Conservation (phyloP, 345 rosid genomes). For the Dovyalis caffra region DNA sequence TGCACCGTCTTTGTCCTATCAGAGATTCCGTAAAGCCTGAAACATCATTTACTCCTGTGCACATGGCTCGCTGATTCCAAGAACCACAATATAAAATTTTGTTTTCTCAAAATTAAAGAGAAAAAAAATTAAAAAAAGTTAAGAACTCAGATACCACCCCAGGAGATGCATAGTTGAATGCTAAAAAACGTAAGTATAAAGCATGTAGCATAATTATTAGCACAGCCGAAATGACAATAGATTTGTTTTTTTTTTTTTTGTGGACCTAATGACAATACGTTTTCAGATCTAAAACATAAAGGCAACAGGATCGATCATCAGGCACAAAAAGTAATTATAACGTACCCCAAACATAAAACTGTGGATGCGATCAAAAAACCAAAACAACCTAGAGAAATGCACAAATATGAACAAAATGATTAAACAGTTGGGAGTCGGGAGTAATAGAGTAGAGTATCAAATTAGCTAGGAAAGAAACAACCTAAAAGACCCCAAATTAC, state of each 20-base stretch:
- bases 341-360: neutral
- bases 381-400: neutral
- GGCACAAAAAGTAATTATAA: neutral
- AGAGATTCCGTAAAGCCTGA: neutral
- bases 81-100: neutral
- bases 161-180: neutral
- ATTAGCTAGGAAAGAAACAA: neutral
- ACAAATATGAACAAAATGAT: too few relatives aligned
- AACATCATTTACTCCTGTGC: constrained; percentile 7
- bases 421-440: neutral
- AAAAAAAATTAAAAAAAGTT: neutral
- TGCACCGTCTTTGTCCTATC: constrained; percentile 11
- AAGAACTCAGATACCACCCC: neutral
- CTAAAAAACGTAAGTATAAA: too few relatives aligned
- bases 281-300: neutral
- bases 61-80: constrained; percentile 16
- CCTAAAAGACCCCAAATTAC: neutral
- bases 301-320: neutral
- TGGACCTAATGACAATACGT: neutral
- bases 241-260: too few relatives aligned
- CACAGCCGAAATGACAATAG: neutral
- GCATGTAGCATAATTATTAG: neutral
- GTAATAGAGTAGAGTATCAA: neutral
- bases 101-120: too few relatives aligned
- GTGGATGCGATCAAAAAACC: too few relatives aligned